phyloP scores from a whole-genome alignment of 768 basidiomycete species.

The Kwoniella botswanensis region DNA sequence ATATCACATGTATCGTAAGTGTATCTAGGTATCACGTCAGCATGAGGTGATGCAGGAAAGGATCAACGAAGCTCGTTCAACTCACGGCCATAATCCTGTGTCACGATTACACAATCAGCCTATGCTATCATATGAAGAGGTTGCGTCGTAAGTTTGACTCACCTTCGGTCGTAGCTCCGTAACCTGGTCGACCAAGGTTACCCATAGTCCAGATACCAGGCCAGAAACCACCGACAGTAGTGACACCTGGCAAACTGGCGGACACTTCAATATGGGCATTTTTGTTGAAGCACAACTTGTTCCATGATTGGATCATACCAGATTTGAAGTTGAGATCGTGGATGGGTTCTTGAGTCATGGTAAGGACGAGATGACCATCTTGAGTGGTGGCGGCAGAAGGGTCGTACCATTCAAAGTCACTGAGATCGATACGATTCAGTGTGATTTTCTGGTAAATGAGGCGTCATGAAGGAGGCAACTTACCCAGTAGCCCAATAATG shows the following conservation, averaged over 20 bases:
- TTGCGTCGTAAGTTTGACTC: conserved; percentile 61
- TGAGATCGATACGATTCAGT: conserved; percentile 8
- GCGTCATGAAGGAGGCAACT: conserved; percentile 19
- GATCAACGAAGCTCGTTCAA: background rate
- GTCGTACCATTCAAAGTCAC: conserved; percentile 79
- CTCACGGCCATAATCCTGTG: conserved; percentile 38
- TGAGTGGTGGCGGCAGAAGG: conserved; percentile 72
- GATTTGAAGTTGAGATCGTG: conserved; percentile 72
- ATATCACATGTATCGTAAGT: conserved; percentile 56
- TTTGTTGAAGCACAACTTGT: conserved; percentile 94
- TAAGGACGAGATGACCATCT: conserved; percentile 76
- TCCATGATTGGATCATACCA: conserved; percentile 62
- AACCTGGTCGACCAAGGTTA: conserved; percentile 87
- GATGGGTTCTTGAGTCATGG: conserved; percentile 68
- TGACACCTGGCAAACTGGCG: conserved; percentile 56
- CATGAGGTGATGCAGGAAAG: background rate
- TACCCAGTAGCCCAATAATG: conserved; percentile 57
- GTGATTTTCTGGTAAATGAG: no score
- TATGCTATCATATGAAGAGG: background rate
- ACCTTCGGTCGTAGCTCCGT: conserved; percentile 76
- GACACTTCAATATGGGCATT: conserved; percentile 73
- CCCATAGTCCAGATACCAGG: conserved; percentile 68
- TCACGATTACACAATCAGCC: no score
- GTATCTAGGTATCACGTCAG: conserved; percentile 64
- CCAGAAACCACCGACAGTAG: conserved; percentile 60